A percentile compares a stretch with the other conserved stretches of the same genome.
Evolutionary conservation across 331 rosid species (phyloP).

Genomic region (Rhamnella rubrinervis): DNA sequence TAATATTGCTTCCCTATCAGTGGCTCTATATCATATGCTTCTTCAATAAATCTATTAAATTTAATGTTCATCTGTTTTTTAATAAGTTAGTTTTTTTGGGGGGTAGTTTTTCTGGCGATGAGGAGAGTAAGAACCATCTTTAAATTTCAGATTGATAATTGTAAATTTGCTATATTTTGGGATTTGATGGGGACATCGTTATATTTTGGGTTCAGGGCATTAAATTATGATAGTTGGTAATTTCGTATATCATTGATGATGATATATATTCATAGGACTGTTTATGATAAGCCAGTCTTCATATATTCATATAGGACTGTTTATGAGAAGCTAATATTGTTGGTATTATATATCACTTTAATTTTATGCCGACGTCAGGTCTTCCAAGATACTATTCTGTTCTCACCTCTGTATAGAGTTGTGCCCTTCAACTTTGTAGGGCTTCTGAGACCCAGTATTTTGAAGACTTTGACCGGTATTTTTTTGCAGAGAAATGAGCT

Average conservation of each 20-base stretch:
- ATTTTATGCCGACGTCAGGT: neutral
- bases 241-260: neutral
- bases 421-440: neutral
- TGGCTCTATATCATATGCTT: no score
- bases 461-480: neutral
- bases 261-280: neutral
- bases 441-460: neutral
- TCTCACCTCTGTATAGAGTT: neutral
- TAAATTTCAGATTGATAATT: conserved; percentile 5
- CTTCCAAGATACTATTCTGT: neutral
- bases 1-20: neutral
- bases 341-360: neutral
- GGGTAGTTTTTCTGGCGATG: neutral
- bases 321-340: neutral
- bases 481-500: neutral
- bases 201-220: neutral
- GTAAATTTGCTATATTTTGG: neutral
- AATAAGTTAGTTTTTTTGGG: neutral
- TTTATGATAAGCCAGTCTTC: neutral
- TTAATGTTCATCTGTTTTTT: neutral
- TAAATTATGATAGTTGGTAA: neutral
- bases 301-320: neutral
- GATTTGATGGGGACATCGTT: conserved; percentile 2
- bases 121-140: neutral
- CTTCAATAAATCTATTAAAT: no score